phyloP scores from a whole-genome alignment of 768 basidiomycete genomes.

The Ephemerocybe angulata region DNA sequence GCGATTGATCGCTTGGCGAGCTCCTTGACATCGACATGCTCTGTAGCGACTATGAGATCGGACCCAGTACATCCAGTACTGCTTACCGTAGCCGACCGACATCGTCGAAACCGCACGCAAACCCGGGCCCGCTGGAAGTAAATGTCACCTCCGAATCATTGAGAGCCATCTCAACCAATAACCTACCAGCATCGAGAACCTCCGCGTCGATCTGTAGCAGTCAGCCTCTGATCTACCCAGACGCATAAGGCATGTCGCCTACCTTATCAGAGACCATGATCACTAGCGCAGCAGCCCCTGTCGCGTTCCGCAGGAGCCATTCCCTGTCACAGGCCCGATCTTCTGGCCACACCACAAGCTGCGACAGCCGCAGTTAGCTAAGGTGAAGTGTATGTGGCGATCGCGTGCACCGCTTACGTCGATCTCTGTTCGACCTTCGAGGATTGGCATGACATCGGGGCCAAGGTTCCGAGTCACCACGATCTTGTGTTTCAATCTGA shows the following conservation, averaged over 20 bases:
- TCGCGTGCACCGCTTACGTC: conserved; percentile 40
- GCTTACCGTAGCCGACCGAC: conserved; percentile 85
- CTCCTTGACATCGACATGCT: conserved; percentile 72
- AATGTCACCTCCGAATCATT: neutral
- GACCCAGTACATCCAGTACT: no score
- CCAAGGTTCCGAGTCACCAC: conserved; percentile 62
- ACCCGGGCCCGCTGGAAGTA: conserved; percentile 58
- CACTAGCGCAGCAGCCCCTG: conserved; percentile 60
- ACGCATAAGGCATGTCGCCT: neutral
- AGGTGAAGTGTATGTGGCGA: neutral
- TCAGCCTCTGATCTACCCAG: neutral
- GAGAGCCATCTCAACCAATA: neutral
- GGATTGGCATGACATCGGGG: conserved; percentile 56
- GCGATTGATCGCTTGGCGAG: conserved; percentile 59
- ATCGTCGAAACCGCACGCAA: conserved; percentile 89
- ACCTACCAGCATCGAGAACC: conserved; percentile 55
- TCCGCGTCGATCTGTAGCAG: conserved; percentile 63
- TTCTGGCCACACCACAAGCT: conserved; percentile 46
- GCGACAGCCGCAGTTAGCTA: neutral
- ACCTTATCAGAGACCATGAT: conserved; percentile 75
- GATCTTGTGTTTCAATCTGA: conserved; percentile 32
- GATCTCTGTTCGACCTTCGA: conserved; percentile 46
- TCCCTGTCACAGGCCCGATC: conserved; percentile 52
- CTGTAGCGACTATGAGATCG: conserved; percentile 33
- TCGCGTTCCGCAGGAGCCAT: conserved; percentile 73